Conservation (phyloP, 2,329 filamentous ascomycete genomes). For the Trematosphaeria pertusa region DNA sequence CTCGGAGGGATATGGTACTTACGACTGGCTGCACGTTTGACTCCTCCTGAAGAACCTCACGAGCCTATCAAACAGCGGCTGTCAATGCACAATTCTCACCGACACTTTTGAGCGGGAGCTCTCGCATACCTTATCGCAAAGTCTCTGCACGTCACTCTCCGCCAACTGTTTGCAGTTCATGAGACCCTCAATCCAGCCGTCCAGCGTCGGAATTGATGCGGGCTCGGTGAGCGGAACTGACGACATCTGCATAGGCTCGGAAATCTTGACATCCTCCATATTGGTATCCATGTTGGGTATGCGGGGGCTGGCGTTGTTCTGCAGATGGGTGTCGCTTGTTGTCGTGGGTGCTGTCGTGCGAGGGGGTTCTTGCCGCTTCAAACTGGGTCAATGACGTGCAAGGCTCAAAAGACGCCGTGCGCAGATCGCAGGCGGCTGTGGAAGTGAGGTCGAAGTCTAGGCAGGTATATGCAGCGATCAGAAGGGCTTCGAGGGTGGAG, state of each 20-base stretch:
- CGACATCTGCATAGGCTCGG: constrained; percentile 75
- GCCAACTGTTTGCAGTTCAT: constrained; percentile 99
- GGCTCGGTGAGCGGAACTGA: constrained; percentile 78
- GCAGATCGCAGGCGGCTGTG: constrained; percentile 10
- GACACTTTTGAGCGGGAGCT: background rate
- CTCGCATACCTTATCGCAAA: constrained; percentile 87
- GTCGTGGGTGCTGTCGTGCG: constrained; percentile 36
- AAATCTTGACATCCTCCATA: constrained; percentile 96
- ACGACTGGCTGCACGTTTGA: constrained; percentile 99
- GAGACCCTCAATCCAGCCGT: constrained; percentile 98
- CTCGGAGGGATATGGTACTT: constrained; percentile 49
- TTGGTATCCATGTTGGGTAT: constrained; percentile 84
- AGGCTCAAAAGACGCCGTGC: constrained; percentile 12
- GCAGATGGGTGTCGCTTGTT: constrained; percentile 33
- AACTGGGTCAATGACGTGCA: constrained; percentile 49
- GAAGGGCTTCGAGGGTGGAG: constrained; percentile 20
- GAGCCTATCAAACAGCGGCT: constrained; percentile 65
- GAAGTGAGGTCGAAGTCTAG: constrained; percentile 3
- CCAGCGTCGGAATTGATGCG: constrained; percentile 87
- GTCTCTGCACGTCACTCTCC: constrained; percentile 91
- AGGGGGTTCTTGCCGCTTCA: constrained; percentile 45
- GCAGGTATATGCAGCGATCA: constrained; percentile 19
- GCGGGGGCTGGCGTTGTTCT: constrained; percentile 26
- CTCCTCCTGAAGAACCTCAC: constrained; percentile 96
- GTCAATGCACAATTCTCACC: constrained; percentile 16